phyloP scores from a whole-genome alignment of 495 filamentous ascomycete species.

The Hyaloscypha variabilis region DNA sequence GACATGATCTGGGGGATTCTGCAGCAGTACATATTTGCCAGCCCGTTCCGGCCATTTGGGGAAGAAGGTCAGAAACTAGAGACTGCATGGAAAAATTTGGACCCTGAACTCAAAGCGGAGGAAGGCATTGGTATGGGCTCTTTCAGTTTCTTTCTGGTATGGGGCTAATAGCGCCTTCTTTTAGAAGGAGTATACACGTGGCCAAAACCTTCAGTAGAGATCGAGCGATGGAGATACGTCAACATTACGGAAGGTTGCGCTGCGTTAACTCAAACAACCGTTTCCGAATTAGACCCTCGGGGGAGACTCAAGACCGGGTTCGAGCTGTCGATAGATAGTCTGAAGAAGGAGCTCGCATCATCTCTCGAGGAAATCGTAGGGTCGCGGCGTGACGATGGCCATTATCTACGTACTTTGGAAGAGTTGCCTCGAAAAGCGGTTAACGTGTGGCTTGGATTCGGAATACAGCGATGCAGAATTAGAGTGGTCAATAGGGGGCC shows the following conservation, averaged over 20 bases:
- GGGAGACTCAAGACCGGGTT: constrained; percentile 3
- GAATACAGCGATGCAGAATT: constrained; percentile 13
- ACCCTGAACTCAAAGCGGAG: neutral
- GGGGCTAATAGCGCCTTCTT: constrained; percentile 6
- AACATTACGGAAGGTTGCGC: constrained; percentile 10
- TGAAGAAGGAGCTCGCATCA: constrained; percentile 4
- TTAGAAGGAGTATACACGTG: constrained; percentile 7
- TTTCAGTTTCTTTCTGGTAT: constrained; percentile 3
- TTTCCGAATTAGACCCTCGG: constrained; percentile 10
- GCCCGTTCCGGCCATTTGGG: constrained; percentile 11
- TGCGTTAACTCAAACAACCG: neutral
- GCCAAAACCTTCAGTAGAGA: constrained; percentile 5
- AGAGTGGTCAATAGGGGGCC: neutral
- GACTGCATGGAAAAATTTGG: constrained; percentile 9
- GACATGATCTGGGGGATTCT: constrained; percentile 12
- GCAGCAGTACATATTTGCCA: constrained; percentile 9
- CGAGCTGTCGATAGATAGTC: neutral
- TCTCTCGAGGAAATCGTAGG: constrained; percentile 2
- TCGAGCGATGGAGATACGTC: constrained; percentile 12
- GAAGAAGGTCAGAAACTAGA: constrained; percentile 12
- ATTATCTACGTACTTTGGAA: constrained; percentile 7
- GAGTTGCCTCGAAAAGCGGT: constrained; percentile 4
- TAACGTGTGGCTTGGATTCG: constrained; percentile 12
- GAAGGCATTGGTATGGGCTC: constrained; percentile 2
- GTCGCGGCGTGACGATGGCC: neutral